A percentile compares a stretch with the other conserved stretches of the same genome.
phyloP scores from a whole-genome alignment of 2,329 filamentous ascomycete species.

The Penicillium thymicola region DNA sequence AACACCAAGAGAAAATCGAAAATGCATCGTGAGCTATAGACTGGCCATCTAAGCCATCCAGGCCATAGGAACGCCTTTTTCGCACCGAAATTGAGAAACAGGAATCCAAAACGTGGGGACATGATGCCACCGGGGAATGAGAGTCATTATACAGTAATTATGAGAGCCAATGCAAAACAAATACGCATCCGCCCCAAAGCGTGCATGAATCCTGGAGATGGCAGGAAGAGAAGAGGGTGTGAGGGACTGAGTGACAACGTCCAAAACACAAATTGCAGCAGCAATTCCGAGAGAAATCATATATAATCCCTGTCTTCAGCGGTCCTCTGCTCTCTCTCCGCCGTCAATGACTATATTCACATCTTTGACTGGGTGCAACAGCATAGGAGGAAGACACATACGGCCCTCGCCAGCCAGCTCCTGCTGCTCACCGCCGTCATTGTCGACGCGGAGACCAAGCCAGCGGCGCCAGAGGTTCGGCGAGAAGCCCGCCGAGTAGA shows the following conservation, averaged over 20 bases:
- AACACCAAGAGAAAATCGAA: background rate
- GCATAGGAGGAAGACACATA: constrained; percentile 88
- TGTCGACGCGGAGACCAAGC: constrained; percentile 77
- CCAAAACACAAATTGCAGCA: background rate
- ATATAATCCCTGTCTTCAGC: constrained; percentile 7
- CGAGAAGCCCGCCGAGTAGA: constrained; percentile 81
- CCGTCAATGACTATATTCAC: constrained; percentile 55
- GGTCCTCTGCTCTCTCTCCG: constrained; percentile 25
- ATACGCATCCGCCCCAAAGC: background rate
- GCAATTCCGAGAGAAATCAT: background rate
- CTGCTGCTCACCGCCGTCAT: constrained; percentile 73
- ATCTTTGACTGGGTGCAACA: constrained; percentile 83
- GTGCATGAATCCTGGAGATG: background rate
- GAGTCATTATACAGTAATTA: constrained; percentile 4
- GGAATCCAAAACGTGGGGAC: constrained; percentile 5
- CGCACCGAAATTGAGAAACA: constrained; percentile 1
- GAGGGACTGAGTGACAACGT: background rate
- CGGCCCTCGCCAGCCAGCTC: constrained; percentile 72
- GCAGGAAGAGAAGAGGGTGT: background rate
- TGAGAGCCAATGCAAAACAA: background rate
- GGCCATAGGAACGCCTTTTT: constrained; percentile 7
- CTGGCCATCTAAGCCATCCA: background rate
- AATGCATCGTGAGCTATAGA: constrained; percentile 7
- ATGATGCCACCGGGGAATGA: constrained; percentile 1
- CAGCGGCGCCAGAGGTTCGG: constrained; percentile 79